These are phyloP conservation scores for Veloboletus limbatus DNA, from an alignment of 1,284 basidiomycete species.

Conservation along the genomic window DNA sequence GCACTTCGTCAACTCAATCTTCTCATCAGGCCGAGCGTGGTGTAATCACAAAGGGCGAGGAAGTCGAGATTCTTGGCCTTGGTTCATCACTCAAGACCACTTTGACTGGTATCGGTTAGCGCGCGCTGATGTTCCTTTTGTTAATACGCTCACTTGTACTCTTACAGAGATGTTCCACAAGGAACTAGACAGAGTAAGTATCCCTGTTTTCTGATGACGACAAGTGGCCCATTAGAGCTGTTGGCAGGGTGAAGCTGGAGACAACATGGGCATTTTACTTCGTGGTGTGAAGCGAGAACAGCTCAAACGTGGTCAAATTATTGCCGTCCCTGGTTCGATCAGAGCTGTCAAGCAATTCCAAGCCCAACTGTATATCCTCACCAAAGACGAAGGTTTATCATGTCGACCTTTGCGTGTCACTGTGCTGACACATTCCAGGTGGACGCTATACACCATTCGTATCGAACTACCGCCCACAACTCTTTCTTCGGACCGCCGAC, in stretches of 20 bases:
- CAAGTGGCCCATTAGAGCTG: constrained; percentile 1
- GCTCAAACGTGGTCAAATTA: constrained; percentile 89
- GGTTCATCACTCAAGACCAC: constrained; percentile 88
- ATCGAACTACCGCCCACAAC: constrained; percentile 94
- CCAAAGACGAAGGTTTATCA: constrained; percentile 78
- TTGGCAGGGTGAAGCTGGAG: constrained; percentile 88
- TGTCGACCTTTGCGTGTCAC: neutral
- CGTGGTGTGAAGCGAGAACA: constrained; percentile 98
- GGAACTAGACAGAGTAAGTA: constrained; percentile 86
- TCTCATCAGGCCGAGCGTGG: constrained; percentile 84
- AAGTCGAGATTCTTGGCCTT: constrained; percentile 92
- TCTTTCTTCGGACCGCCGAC: constrained; percentile 96
- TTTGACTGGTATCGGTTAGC: constrained; percentile 89
- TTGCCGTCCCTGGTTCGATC: constrained; percentile 89
- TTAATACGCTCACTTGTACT: constrained; percentile 7
- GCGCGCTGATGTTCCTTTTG: constrained; percentile 1
- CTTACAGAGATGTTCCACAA: constrained; percentile 97
- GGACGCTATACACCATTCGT: constrained; percentile 98
- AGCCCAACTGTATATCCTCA: constrained; percentile 91
- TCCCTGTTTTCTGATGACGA: neutral
- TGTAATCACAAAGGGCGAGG: constrained; percentile 87
- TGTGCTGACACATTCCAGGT: constrained; percentile 34
- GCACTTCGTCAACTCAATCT: constrained; percentile 5
- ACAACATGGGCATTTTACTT: constrained; percentile 98
- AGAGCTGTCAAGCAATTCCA: constrained; percentile 94